Conservation (phyloP, 208 protist genomes). For the Crithidia fasciculata region DNA sequence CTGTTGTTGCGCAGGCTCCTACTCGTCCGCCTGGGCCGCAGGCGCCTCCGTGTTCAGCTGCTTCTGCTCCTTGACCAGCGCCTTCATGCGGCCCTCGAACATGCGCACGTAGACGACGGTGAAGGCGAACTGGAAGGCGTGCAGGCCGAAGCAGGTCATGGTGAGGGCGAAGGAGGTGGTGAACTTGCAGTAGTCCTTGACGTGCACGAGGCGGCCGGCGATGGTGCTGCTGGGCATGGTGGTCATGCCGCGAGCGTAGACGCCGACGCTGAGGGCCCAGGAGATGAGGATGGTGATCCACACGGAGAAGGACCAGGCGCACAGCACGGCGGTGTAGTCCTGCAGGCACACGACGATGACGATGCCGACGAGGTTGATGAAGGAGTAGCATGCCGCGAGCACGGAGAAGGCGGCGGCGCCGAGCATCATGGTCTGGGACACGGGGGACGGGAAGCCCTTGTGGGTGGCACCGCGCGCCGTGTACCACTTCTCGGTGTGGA, state of each 20-base stretch:
- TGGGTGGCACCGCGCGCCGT: background rate
- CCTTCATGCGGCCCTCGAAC: conserved; percentile 28
- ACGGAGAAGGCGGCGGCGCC: conserved; percentile 24
- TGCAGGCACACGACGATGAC: conserved; percentile 23
- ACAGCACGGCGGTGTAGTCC: conserved; percentile 31
- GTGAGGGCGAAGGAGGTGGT: conserved; percentile 25
- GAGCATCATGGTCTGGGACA: conserved; percentile 26
- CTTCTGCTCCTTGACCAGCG: conserved; percentile 37
- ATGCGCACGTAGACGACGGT: conserved; percentile 26
- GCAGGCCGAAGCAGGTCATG: conserved; percentile 28
- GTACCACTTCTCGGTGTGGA: conserved; percentile 25
- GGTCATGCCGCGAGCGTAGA: conserved; percentile 21
- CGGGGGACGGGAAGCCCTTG: conserved; percentile 24
- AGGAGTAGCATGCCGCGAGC: conserved; percentile 28
- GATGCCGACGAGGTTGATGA: conserved; percentile 29
- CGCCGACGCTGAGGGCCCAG: conserved; percentile 31
- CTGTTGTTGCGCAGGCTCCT: background rate
- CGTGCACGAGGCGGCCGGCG: conserved; percentile 11
- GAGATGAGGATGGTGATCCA: conserved; percentile 38
- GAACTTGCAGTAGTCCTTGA: conserved; percentile 36
- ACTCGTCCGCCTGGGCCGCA: conserved; percentile 4
- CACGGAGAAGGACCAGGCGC: conserved; percentile 37
- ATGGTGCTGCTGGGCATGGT: conserved; percentile 27
- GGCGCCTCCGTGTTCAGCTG: conserved; percentile 6
- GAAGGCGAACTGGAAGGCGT: conserved; percentile 33